Base-by-base conservation (phyloP, 106 monocot genomes). In the Acanthochlamys bracteata region DNA sequence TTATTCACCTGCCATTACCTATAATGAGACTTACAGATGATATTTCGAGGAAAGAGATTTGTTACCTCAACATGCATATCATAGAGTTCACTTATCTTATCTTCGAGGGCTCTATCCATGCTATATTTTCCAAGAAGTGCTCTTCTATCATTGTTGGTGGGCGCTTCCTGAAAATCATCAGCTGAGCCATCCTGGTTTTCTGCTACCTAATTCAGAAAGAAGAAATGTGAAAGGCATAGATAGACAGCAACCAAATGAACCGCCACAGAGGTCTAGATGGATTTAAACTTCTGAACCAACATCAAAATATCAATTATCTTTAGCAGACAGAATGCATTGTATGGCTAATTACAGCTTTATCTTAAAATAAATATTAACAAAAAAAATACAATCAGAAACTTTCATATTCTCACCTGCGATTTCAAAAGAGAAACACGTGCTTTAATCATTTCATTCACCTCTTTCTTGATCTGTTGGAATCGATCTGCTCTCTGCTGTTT, bases 41-140 rank as follows among this genome's bases (percentile, higher is more conserved):
- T 46, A 20, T 7, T 59, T 56, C 17, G 16, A 8, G n/a, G 17
- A 55, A 27, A 7, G 23, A 24, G 47, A 17, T 64, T 10, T 62
- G 25, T 46, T 81, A 96, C 95, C 95, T 96, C 95, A 74, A 90
- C 87, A 75, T 88, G 88, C 42, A 96, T 77, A 83, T 96, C 95
- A 83, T 90, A 96, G 24, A 96, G 80, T 47, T 87, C 88, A 69
- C 90, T 91, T 23, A 96, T 90, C 71, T 81, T 96, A 71, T 96
- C 90, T 78, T 96, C 95, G 58, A 96, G 55, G 62, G 78, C 82
- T 72, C 64, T 52, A 75, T 96, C 90, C 82, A 96, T 78, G 41
- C 65, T 68, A 65, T 57, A 78, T 70, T 59, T 91, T 72, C 80
- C 69, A 73, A 75, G 84, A 55, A 84, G 51, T 63, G 42, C 24